A percentile compares a stretch with the other conserved stretches of the same genome.
phyloP scores from a whole-genome alignment of 306 rosid species.

The Clitoria ternatea region DNA sequence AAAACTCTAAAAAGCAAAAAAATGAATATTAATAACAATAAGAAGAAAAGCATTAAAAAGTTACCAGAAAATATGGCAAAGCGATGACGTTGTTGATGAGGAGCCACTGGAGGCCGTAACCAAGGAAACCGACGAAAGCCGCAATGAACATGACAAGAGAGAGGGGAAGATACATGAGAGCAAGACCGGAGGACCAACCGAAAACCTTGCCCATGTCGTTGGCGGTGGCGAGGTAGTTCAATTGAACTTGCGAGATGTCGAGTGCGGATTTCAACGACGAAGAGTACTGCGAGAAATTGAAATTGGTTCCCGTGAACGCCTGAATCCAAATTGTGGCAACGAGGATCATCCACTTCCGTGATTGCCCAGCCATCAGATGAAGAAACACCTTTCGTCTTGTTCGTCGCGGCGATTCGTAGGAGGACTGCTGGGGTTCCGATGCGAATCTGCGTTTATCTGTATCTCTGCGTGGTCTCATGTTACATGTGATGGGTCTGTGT shows the following conservation, averaged over 20 bases:
- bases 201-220: conserved; percentile 81
- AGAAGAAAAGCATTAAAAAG: background rate
- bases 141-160: conserved; percentile 64
- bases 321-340: conserved; percentile 91
- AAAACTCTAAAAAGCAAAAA: background rate
- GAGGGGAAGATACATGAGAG: conserved; percentile 57
- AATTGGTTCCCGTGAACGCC: conserved; percentile 88
- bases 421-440: background rate
- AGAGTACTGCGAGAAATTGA: conserved; percentile 87
- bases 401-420: conserved; percentile 1
- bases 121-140: conserved; percentile 70
- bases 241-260: conserved; percentile 66
- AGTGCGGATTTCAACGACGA: conserved; percentile 67
- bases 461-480: conserved; percentile 20
- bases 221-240: conserved; percentile 77
- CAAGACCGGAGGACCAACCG: conserved; percentile 89
- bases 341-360: conserved; percentile 82
- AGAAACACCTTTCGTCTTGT: no score
- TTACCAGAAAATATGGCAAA: conserved; percentile 80
- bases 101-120: conserved; percentile 88
- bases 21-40: background rate
- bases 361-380: conserved; percentile 69
- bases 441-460: background rate
- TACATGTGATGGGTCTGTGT: background rate
- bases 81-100: conserved; percentile 41